Base-by-base conservation (phyloP, 2,329 filamentous ascomycete genomes). In the Trichoderma cornu-damae region DNA sequence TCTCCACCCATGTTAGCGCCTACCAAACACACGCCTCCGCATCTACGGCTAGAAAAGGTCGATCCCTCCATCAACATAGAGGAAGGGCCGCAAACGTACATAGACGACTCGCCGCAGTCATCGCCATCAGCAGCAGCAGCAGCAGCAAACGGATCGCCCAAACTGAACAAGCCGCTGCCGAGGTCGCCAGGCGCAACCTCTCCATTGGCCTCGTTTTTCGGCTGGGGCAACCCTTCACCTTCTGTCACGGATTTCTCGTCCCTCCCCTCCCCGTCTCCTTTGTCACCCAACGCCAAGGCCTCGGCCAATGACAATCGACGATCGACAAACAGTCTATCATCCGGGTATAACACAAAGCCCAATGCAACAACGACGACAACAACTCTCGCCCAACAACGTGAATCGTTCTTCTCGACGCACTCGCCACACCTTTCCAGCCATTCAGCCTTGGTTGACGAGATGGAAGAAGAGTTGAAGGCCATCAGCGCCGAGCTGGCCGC, bases 391-490 rank as follows among this genome's bases (percentile, higher is more conserved):
- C 75, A 73, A 55, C 81, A 80, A 65, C 72, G 72, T 64, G 79
- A 83, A 72, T 73, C 76, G 57, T 79, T 80, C 63, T 67, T 81
- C 61, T 77, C 76, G 60, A 80, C 77, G 66, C 77, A 80, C 61
- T 71, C 76, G 37, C 69, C 69, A 58, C 53, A 56, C 22, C 67
- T 67, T 62, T 67, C 72, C 56, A 60, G 70, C 51, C 70, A 77
- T 44, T 64, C 79, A 63, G 66, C 70, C 61, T 73, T 91, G 71
- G 81, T 96, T 67, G 85, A 90, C 70, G 90, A 96, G 70, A 86
- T 99, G 77, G 94, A 99, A 77, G 88, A 91, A 70, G 94, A 99
- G 78, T 74, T 99, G 64, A 90, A 90, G 66, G 89, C 93, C 72
- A 93, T 99, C 74, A 96, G 90, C 76, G 83, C 86, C 60, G 94